Conservation (phyloP, 106 monocot species). For the Xerophyta viscosa region DNA sequence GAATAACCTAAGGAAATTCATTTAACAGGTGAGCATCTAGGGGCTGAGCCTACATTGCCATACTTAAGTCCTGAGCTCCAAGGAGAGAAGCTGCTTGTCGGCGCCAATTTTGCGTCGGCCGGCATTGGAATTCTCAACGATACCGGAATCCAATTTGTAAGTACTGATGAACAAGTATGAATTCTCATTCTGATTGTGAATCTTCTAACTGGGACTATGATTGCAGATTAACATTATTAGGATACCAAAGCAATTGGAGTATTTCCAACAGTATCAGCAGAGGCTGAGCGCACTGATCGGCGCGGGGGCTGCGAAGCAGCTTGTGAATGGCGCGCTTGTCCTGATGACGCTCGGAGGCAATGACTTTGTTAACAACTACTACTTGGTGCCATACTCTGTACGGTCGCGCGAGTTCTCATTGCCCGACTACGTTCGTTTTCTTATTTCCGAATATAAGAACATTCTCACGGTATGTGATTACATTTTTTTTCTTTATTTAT, state of each 20-base stretch:
- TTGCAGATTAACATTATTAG: slow-evolving; percentile 71
- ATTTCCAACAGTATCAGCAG: slow-evolving; percentile 75
- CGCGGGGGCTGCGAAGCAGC: slow-evolving; percentile 11
- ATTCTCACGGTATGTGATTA: slow-evolving; percentile 85
- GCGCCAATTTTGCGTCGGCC: slow-evolving; percentile 89
- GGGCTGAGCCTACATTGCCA: slow-evolving; percentile 65
- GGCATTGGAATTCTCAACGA: slow-evolving; percentile 91
- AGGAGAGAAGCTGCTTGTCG: slow-evolving; percentile 62
- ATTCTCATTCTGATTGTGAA: background rate
- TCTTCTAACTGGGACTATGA: background rate
- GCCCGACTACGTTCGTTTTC: slow-evolving; percentile 57
- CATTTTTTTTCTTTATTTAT: too few species aligned
- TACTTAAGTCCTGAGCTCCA: slow-evolving; percentile 71
- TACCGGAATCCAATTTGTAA: slow-evolving; percentile 91
- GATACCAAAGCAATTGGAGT: slow-evolving; percentile 48
- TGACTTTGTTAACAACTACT: slow-evolving; percentile 96
- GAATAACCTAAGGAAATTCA: too few species aligned
- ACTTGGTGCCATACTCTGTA: slow-evolving; percentile 58
- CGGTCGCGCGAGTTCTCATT: slow-evolving; percentile 67
- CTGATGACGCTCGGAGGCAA: slow-evolving; percentile 92
- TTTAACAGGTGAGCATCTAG: slow-evolving; percentile 81
- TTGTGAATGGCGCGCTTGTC: slow-evolving; percentile 44
- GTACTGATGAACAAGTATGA: background rate
- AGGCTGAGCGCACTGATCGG: slow-evolving; percentile 65
- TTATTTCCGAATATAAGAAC: slow-evolving; percentile 76